Conservation (phyloP, 352 stramenopile genomes). For the Blastocystis sp. region DNA sequence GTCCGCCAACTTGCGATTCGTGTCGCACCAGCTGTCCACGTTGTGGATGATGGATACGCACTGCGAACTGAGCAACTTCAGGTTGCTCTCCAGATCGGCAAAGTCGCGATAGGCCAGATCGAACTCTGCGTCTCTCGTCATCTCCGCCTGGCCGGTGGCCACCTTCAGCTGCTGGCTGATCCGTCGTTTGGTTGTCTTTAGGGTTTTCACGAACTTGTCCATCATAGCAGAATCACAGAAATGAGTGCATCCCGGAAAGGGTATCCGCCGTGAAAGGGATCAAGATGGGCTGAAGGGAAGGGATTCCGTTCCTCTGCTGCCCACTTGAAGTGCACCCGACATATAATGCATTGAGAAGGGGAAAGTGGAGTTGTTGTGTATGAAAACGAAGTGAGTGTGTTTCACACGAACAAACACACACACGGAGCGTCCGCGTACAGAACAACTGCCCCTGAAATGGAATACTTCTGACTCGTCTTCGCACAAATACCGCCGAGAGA, state of each 20-base stretch:
- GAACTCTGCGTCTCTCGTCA: slow-evolving; percentile 46
- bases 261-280: neutral
- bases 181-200: slow-evolving; percentile 63
- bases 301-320: neutral
- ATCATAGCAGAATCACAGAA: slow-evolving; percentile 22
- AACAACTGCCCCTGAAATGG: neutral
- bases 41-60: slow-evolving; percentile 63
- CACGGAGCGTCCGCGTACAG: neutral
- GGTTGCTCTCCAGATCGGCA: slow-evolving; percentile 55
- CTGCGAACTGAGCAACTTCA: slow-evolving; percentile 46
- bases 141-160: slow-evolving; percentile 47
- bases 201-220: slow-evolving; percentile 65
- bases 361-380: too few relatives aligned
- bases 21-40: slow-evolving; percentile 64
- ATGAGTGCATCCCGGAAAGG: neutral
- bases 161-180: slow-evolving; percentile 67
- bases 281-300: neutral
- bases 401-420: neutral
- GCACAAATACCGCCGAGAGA: neutral
- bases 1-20: neutral
- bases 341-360: too few relatives aligned
- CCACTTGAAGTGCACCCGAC: neutral
- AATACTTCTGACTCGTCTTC: slow-evolving; percentile 14
- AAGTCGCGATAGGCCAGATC: slow-evolving; percentile 62
- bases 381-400: neutral